Percentiles rank a stretch among this genome's conserved stretches.
phyloP scores from a whole-genome alignment of 1,139 yeast genomes.

The Taiozyma onychis region DNA sequence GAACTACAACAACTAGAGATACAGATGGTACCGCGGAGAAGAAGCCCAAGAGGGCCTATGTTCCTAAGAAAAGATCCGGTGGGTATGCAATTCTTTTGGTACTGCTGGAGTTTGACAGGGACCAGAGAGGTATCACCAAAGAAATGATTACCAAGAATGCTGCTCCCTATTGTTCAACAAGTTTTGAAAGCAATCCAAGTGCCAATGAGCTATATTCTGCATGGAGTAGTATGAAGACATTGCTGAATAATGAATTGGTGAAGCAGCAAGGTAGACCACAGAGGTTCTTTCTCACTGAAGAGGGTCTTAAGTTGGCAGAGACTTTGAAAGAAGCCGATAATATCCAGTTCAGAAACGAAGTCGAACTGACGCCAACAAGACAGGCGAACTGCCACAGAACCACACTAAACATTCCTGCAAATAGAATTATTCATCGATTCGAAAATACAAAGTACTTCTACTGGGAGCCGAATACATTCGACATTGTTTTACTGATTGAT shows the following conservation, averaged over 20 bases:
- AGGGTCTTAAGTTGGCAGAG: conserved; percentile 61
- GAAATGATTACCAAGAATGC: conserved; percentile 55
- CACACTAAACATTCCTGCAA: neutral
- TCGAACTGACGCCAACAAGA: conserved; percentile 1
- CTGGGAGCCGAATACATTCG: conserved; percentile 54
- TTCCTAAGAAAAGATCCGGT: conserved; percentile 79
- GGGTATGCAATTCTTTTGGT: conserved; percentile 80
- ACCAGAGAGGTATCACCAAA: conserved; percentile 49
- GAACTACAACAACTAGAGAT: neutral
- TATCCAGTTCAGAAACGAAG: conserved; percentile 26
- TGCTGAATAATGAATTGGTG: conserved; percentile 60
- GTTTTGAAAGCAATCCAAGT: conserved; percentile 60
- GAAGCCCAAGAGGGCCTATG: conserved; percentile 38
- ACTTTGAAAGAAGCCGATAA: conserved; percentile 44
- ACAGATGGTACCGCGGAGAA: conserved; percentile 19
- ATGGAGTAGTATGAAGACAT: conserved; percentile 67
- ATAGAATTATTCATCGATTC: conserved; percentile 3
- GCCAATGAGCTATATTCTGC: conserved; percentile 67
- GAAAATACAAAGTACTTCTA: conserved; percentile 24
- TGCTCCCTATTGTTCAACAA: conserved; percentile 53
- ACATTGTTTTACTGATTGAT: conserved; percentile 63
- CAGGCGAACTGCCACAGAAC: neutral
- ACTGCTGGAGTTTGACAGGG: conserved; percentile 47
- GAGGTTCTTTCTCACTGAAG: conserved; percentile 63
- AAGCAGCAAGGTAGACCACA: conserved; percentile 53